Conservation (phyloP, 2,329 filamentous ascomycete species). For the Whalleya microplaca region DNA sequence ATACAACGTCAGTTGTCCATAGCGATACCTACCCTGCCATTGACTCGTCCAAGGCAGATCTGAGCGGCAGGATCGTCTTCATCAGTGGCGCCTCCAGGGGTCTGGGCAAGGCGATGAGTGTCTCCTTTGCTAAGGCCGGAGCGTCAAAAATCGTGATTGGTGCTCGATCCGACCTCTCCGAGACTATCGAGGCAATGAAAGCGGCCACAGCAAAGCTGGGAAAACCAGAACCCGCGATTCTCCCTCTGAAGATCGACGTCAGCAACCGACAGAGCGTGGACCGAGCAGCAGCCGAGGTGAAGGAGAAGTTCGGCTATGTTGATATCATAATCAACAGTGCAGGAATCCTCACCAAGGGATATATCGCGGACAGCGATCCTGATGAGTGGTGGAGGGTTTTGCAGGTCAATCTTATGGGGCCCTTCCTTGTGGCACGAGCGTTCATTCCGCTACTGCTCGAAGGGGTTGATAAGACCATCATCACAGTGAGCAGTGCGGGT, state of each 20-base stretch:
- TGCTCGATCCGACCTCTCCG: slow-evolving; percentile 31
- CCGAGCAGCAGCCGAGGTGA: slow-evolving; percentile 34
- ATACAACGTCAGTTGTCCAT: slow-evolving; percentile 35
- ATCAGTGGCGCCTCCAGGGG: slow-evolving; percentile 43
- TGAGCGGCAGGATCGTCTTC: slow-evolving; percentile 39
- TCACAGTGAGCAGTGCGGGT: slow-evolving; percentile 48
- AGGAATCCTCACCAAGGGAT: slow-evolving; percentile 20
- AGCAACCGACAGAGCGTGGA: slow-evolving; percentile 38
- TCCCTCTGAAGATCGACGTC: slow-evolving; percentile 41
- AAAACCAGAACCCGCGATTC: slow-evolving; percentile 34
- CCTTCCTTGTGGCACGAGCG: slow-evolving; percentile 48
- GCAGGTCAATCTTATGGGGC: slow-evolving; percentile 53
- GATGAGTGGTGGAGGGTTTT: slow-evolving; percentile 45
- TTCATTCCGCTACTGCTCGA: slow-evolving; percentile 48
- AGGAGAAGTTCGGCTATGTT: slow-evolving; percentile 37
- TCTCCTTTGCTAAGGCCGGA: slow-evolving; percentile 41
- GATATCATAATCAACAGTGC: slow-evolving; percentile 44
- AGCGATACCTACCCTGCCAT: slow-evolving; percentile 41
- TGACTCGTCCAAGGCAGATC: slow-evolving; percentile 32
- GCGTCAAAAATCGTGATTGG: slow-evolving; percentile 42
- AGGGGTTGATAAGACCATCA: slow-evolving; percentile 41
- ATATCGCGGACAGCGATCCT: slow-evolving; percentile 34
- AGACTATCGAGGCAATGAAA: slow-evolving; percentile 29
- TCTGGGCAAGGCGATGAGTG: slow-evolving; percentile 37
- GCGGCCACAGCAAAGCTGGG: slow-evolving; percentile 30